Evolutionary conservation across 2,329 filamentous ascomycete genomes (phyloP).

Genomic region (Rugonectria rugulosa): DNA sequence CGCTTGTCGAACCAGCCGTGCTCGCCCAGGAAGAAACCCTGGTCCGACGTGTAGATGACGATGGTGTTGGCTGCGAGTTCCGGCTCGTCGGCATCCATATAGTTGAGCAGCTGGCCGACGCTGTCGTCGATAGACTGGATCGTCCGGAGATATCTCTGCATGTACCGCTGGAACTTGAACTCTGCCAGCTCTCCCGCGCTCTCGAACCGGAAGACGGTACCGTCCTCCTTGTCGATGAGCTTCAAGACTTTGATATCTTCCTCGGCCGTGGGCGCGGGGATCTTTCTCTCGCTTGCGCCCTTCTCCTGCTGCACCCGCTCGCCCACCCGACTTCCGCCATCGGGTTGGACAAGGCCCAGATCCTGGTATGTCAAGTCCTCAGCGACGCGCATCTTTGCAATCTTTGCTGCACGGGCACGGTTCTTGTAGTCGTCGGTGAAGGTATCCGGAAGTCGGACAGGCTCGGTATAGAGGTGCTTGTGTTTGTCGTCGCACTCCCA

Average conservation of each 20-base stretch:
- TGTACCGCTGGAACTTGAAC: slow-evolving; percentile 65
- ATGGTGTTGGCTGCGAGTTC: slow-evolving; percentile 55
- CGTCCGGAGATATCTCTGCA: slow-evolving; percentile 62
- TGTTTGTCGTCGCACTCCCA: slow-evolving; percentile 61
- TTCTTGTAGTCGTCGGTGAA: slow-evolving; percentile 63
- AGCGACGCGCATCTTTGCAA: slow-evolving; percentile 60
- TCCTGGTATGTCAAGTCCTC: slow-evolving; percentile 61
- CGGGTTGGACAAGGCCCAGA: slow-evolving; percentile 59
- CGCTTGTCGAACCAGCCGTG: slow-evolving; percentile 67
- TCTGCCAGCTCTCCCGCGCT: slow-evolving; percentile 51
- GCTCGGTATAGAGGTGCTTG: slow-evolving; percentile 55
- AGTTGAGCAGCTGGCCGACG: slow-evolving; percentile 56
- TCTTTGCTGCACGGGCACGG: slow-evolving; percentile 55
- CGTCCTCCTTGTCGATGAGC: slow-evolving; percentile 56
- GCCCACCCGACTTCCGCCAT: slow-evolving; percentile 53
- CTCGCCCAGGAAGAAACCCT: slow-evolving; percentile 64
- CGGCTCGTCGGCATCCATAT: slow-evolving; percentile 47
- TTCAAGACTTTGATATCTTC: slow-evolving; percentile 26
- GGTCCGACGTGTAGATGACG: slow-evolving; percentile 62
- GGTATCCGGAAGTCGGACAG: slow-evolving; percentile 57
- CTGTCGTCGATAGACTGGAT: slow-evolving; percentile 62
- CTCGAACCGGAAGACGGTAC: slow-evolving; percentile 54
- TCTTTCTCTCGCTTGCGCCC: slow-evolving; percentile 37
- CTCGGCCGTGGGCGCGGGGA: slow-evolving; percentile 27
- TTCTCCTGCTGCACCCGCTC: slow-evolving; percentile 41